Conservation (phyloP, 75 land plant genomes). For the Selaginella tamariscina region DNA sequence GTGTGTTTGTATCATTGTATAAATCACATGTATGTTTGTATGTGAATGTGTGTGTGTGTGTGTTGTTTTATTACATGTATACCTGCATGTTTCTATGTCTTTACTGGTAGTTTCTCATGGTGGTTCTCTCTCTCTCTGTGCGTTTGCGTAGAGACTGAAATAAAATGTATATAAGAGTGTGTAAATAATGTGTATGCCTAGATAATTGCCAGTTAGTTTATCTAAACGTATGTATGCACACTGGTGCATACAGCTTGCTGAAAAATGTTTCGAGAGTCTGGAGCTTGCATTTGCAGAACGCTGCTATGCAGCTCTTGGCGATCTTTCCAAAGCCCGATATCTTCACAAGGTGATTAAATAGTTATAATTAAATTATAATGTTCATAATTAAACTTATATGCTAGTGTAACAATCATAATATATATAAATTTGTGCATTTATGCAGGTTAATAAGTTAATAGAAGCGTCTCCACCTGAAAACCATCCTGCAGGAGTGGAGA, state of each 20-base stretch:
- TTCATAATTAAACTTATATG: too few relatives aligned
- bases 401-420: too few relatives aligned
- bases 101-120: too few relatives aligned
- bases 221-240: background rate
- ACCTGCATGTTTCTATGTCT: background rate
- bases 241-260: slow-evolving; percentile 26
- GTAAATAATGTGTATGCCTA: background rate
- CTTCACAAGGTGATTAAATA: slow-evolving; percentile 24
- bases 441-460: slow-evolving; percentile 21
- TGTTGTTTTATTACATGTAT: too few relatives aligned
- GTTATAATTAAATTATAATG: background rate
- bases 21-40: too few relatives aligned
- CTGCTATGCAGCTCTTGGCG: slow-evolving; percentile 31
- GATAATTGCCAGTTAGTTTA: background rate
- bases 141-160: too few relatives aligned
- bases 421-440: background rate
- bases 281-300: slow-evolving; percentile 24
- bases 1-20: too few relatives aligned
- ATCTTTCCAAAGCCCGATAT: slow-evolving; percentile 27
- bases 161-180: background rate
- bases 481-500: slow-evolving; percentile 17
- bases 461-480: slow-evolving; percentile 12
- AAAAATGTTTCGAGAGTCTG: slow-evolving; percentile 17
- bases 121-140: too few relatives aligned
- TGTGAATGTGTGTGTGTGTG: too few relatives aligned